These are phyloP conservation scores for Pythium folliculosum DNA, from an alignment of 352 stramenopile genomes.

Conservation along the genomic window DNA sequence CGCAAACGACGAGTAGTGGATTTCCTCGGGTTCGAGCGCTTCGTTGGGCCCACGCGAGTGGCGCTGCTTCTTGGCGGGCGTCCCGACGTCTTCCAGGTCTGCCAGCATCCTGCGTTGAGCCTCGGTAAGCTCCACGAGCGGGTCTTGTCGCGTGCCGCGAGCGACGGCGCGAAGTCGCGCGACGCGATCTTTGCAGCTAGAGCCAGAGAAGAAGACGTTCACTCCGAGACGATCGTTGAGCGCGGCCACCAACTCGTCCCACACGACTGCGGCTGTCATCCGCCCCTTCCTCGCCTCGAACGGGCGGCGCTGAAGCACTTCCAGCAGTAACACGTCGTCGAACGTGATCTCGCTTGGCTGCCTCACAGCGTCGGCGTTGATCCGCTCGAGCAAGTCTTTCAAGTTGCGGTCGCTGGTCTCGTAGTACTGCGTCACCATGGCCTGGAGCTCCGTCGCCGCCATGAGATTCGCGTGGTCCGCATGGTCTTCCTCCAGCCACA, in stretches of 20 bases:
- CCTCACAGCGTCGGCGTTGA: neutral
- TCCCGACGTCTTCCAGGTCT: neutral
- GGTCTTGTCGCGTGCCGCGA: conserved; percentile 4
- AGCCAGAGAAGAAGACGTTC: conserved; percentile 12
- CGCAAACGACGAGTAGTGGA: conserved; percentile 5
- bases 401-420: conserved; percentile 5
- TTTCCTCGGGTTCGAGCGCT: conserved; percentile 7
- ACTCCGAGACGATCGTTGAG: conserved; percentile 6
- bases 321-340: conserved; percentile 13
- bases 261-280: neutral
- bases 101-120: conserved; percentile 4
- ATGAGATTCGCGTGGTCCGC: neutral
- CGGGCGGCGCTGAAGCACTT: conserved; percentile 1
- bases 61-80: neutral
- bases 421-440: conserved; percentile 7
- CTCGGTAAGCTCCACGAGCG: conserved; percentile 2
- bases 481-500: conserved; percentile 7
- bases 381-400: neutral
- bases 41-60: neutral
- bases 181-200: conserved; percentile 16
- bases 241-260: conserved; percentile 4
- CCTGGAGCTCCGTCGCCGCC: neutral
- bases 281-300: neutral
- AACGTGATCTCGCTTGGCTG: neutral
- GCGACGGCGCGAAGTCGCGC: conserved; percentile 6